Conservation (phyloP, 345 rosid species). For the Acer saccharum region DNA sequence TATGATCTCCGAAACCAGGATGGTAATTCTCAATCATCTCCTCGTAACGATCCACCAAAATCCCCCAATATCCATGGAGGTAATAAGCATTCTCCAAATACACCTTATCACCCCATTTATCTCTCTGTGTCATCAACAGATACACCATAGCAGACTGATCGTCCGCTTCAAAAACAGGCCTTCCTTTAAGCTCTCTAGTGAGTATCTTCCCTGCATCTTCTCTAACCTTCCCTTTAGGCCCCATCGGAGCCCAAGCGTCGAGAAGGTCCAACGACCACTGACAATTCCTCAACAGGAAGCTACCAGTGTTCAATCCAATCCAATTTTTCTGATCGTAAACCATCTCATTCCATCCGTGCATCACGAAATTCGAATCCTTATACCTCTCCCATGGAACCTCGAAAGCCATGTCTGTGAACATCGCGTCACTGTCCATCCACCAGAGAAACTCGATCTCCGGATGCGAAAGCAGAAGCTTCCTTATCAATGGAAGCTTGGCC, state of each 20-base stretch:
- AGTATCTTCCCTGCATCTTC: slow-evolving; percentile 63
- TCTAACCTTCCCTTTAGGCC: slow-evolving; percentile 60
- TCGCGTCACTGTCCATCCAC: slow-evolving; percentile 76
- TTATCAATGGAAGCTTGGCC: slow-evolving; percentile 62
- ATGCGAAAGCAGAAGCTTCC: slow-evolving; percentile 54
- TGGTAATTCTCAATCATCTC: slow-evolving; percentile 71
- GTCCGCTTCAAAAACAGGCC: slow-evolving; percentile 65
- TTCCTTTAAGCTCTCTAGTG: slow-evolving; percentile 52
- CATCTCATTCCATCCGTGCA: slow-evolving; percentile 77
- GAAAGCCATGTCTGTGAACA: slow-evolving; percentile 68
- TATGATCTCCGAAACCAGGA: slow-evolving; percentile 59
- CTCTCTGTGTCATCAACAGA: slow-evolving; percentile 51
- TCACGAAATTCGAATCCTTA: slow-evolving; percentile 47
- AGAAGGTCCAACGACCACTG: slow-evolving; percentile 61
- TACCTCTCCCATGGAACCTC: slow-evolving; percentile 69
- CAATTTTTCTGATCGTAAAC: slow-evolving; percentile 61
- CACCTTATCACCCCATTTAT: slow-evolving; percentile 55
- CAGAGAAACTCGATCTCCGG: slow-evolving; percentile 65
- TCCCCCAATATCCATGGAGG: slow-evolving; percentile 70
- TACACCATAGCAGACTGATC: slow-evolving; percentile 73
- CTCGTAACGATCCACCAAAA: slow-evolving; percentile 61
- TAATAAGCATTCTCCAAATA: slow-evolving; percentile 57
- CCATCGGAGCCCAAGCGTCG: slow-evolving; percentile 62
- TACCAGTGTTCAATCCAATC: slow-evolving; percentile 68
- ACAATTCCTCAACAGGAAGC: slow-evolving; percentile 53